Conservation (phyloP, 1,284 basidiomycete species). For the Moesziomyces sp. region DNA sequence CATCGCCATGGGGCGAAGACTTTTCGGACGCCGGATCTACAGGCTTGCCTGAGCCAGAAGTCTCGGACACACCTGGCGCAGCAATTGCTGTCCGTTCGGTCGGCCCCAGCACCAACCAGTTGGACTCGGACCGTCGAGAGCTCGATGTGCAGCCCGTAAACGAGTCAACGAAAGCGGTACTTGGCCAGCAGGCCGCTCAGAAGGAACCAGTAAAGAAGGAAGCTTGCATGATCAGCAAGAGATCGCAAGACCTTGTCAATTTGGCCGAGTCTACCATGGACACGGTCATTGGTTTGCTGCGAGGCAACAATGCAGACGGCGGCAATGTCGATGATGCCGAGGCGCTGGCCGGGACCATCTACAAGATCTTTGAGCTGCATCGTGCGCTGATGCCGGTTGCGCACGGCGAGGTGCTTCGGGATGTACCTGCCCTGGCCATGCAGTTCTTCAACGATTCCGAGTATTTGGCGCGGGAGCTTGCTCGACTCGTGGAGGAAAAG, state of each 20-base stretch:
- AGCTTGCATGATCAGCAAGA: constrained; percentile 46
- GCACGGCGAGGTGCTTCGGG: constrained; percentile 72
- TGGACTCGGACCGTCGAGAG: too few relatives aligned
- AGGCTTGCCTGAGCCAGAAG: constrained; percentile 2
- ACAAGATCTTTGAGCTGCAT: constrained; percentile 80
- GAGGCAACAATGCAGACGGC: background rate
- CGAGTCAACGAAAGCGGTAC: background rate
- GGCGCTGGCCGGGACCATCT: constrained; percentile 18
- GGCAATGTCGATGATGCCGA: constrained; percentile 15
- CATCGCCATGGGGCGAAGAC: constrained; percentile 22
- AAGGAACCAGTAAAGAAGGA: constrained; percentile 10
- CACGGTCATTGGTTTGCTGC: constrained; percentile 20
- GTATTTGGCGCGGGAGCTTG: constrained; percentile 73
- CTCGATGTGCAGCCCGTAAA: background rate
- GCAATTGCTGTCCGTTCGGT: background rate
- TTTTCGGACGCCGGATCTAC: constrained; percentile 25
- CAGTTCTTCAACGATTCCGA: constrained; percentile 87
- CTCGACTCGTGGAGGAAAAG: constrained; percentile 47
- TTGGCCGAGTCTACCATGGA: constrained; percentile 31
- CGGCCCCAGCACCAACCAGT: background rate
- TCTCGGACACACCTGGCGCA: background rate
- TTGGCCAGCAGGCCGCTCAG: background rate
- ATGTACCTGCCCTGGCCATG: constrained; percentile 76
- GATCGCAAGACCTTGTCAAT: constrained; percentile 38
- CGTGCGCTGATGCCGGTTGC: constrained; percentile 82